Evolutionary conservation across 2,329 filamentous ascomycete genomes (phyloP), one percentile per base, ranked within the genome.

Genomic region (Penicillium sp.): DNA sequence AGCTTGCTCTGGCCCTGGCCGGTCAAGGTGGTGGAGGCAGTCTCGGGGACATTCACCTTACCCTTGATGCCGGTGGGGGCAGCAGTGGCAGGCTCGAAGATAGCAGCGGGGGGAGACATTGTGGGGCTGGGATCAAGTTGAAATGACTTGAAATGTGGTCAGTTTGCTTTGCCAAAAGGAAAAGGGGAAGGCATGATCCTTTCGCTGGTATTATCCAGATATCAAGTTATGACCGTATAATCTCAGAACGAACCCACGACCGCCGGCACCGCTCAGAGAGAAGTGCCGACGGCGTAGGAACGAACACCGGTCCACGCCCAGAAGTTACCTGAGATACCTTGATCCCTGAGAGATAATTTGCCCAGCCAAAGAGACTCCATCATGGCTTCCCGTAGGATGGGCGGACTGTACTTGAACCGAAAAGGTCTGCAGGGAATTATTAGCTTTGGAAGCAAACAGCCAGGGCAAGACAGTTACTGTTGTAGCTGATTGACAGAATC

Each of bases 181-280:
- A 65, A 71, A 76, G 75, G 59, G 77, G 78, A 81, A 82, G 82
- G 89, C 90, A 95, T 95, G 90, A 94, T 95, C 88, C 91, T 95
- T 94, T 91, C 91, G 91, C 91, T 91, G 88, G 90, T 90, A 94
- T 94, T 92, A 92, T 92, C 90, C 88, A 90, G 89, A 92, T 44
- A 51, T 92, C 89, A 92, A 92, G 89, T 92, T 90, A 78, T 80
- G 79, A 87, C 90, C 89, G 89, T 94, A 88, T 94, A 85, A 85
- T 94, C 88, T 92, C 74, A 76, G 74, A 74, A 73, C 71, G 68
- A 73, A 65, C 65, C 63, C 61, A 57, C 47, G 44, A 45, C 52
- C 44, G 51, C 47, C 44, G 22, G 42, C 33, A 35, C 44, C 9
- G 44, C 13, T 30, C 11, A 30, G 16, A 44, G 49, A 52, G 45